phyloP scores from a whole-genome alignment of 2,329 filamentous ascomycete species.

The Allantophomopsis lycopodina region DNA sequence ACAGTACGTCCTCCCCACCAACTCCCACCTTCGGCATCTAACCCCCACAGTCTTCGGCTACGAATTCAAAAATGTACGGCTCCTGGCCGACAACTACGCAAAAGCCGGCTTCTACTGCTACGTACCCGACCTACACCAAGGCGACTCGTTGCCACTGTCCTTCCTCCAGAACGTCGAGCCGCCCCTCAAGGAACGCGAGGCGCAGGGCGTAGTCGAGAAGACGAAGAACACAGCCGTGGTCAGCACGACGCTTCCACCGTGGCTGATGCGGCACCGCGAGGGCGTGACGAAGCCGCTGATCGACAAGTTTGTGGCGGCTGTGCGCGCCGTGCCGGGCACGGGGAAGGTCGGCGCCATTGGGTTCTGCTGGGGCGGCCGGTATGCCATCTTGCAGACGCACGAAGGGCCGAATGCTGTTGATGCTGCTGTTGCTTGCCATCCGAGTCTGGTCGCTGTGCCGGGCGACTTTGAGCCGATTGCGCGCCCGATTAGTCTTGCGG shows the following conservation, averaged over 20 bases:
- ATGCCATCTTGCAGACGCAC: constrained; percentile 31
- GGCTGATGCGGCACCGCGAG: constrained; percentile 28
- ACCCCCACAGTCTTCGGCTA: constrained; percentile 27
- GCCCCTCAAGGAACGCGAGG: constrained; percentile 22
- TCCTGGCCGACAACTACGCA: constrained; percentile 32
- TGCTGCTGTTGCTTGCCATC: constrained; percentile 26
- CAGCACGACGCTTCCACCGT: constrained; percentile 25
- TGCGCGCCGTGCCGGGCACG: constrained; percentile 23
- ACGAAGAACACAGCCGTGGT: constrained; percentile 24
- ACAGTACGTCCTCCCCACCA: constrained; percentile 17
- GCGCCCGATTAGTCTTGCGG: constrained; percentile 24
- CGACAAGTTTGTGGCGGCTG: constrained; percentile 24
- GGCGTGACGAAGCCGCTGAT: constrained; percentile 25
- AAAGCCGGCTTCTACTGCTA: constrained; percentile 28
- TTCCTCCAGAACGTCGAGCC: constrained; percentile 28
- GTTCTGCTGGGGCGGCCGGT: constrained; percentile 48
- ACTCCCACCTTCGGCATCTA: constrained; percentile 9
- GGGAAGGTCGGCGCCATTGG: constrained; percentile 35
- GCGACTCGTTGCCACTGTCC: constrained; percentile 23
- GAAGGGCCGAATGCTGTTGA: constrained; percentile 20
- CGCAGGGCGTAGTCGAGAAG: constrained; percentile 21
- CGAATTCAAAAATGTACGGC: constrained; percentile 28
- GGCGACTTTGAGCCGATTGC: constrained; percentile 24
- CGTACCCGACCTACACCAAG: constrained; percentile 28
- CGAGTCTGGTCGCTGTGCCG: constrained; percentile 25